Conservation (phyloP, 2,329 filamentous ascomycete species). For the Calonectria fujianensis region DNA sequence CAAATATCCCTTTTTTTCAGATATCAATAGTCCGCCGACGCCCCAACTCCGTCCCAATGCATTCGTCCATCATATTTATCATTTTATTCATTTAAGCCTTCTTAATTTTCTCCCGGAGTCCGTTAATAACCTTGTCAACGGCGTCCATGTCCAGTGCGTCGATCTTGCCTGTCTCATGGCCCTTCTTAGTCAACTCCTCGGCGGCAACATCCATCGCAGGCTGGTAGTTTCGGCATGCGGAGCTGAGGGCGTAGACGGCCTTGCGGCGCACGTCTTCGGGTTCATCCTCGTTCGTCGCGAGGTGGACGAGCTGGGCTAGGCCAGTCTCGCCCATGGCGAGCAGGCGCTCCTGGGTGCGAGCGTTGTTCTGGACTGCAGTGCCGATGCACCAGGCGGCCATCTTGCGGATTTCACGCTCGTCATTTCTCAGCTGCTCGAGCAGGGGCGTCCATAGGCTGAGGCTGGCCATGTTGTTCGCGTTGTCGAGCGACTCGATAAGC, state of each 20-base stretch:
- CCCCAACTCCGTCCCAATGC: conserved; percentile 63
- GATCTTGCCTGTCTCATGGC: conserved; percentile 75
- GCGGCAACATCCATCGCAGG: conserved; percentile 83
- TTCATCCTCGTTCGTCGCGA: conserved; percentile 77
- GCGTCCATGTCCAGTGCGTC: conserved; percentile 92
- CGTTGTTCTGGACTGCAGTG: conserved; percentile 97
- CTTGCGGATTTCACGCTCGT: conserved; percentile 82
- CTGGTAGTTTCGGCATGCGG: conserved; percentile 91
- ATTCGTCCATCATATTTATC: conserved; percentile 45
- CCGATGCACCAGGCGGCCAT: conserved; percentile 97
- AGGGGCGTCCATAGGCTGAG: conserved; percentile 89
- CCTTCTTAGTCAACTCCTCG: conserved; percentile 74
- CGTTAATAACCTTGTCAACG: conserved; percentile 84
- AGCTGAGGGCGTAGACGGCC: conserved; percentile 92
- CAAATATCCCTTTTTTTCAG: not conserved
- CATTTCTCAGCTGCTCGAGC: conserved; percentile 79
- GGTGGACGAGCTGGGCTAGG: conserved; percentile 79
- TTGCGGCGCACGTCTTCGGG: conserved; percentile 84
- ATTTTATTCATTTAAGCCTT: conserved; percentile 48
- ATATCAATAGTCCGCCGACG: conserved; percentile 41
- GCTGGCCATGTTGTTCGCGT: conserved; percentile 93
- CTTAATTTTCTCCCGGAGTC: conserved; percentile 74
- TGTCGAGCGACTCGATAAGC: conserved; percentile 93
- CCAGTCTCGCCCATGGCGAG: conserved; percentile 74
- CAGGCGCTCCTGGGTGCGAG: conserved; percentile 85